Conservation (phyloP, 2,329 filamentous ascomycete species). For the Aspergillus quadricinctus region DNA sequence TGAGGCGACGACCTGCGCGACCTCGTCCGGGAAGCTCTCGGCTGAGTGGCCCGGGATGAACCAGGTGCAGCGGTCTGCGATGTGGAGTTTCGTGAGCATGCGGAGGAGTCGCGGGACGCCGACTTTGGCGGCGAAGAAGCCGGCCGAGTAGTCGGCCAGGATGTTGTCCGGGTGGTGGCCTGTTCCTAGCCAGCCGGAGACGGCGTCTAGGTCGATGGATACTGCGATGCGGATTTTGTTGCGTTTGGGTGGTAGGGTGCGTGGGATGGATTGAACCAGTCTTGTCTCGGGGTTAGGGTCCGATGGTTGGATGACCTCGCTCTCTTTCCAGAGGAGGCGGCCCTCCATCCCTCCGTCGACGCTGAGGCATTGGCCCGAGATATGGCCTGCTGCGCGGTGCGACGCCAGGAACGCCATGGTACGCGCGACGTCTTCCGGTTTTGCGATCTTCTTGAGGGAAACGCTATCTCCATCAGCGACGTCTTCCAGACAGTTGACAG, state of each 20-base stretch:
- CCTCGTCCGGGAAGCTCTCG: conserved; percentile 54
- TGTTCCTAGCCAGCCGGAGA: conserved; percentile 58
- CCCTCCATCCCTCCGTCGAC: conserved; percentile 52
- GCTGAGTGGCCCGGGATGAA: conserved; percentile 58
- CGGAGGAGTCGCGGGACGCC: conserved; percentile 53
- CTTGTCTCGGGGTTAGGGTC: too few species aligned
- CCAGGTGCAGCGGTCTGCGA: conserved; percentile 55
- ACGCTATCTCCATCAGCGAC: conserved; percentile 22
- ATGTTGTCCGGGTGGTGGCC: conserved; percentile 47
- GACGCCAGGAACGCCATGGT: conserved; percentile 49
- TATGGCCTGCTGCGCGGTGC: conserved; percentile 50
- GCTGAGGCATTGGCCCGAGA: conserved; percentile 51
- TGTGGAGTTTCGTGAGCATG: conserved; percentile 49
- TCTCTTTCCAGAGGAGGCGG: conserved; percentile 46
- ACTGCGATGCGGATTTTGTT: conserved; percentile 27
- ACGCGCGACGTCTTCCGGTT: conserved; percentile 47
- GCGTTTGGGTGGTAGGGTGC: conserved; percentile 6
- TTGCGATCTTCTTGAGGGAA: conserved; percentile 45
- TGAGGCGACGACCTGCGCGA: conserved; percentile 47
- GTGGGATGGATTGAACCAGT: conserved; percentile 7
- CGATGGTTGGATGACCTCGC: conserved; percentile 29
- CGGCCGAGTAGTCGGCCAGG: conserved; percentile 53
- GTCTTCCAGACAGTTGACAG: background rate
- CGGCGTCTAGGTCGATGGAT: conserved; percentile 54
- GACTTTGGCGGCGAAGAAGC: conserved; percentile 55